Conservation (phyloP, 108 stramenopile species). For the Nitzschia inconspicua region DNA sequence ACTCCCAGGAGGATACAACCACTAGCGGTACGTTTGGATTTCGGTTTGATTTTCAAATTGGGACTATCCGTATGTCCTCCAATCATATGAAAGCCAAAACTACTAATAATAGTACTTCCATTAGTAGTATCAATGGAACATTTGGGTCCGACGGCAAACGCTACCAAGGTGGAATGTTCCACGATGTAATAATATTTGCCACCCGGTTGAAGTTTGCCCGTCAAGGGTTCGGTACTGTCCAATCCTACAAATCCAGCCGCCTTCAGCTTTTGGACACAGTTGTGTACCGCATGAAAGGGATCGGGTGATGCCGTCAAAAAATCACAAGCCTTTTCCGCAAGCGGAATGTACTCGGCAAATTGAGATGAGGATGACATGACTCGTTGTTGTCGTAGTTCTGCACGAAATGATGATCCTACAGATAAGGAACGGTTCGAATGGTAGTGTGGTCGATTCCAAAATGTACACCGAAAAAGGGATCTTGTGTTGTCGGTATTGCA, state of each 20-base stretch:
- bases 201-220: constrained; percentile 47
- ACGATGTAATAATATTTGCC: constrained; percentile 95
- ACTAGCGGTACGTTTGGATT: constrained; percentile 37
- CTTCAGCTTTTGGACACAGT: constrained; percentile 46
- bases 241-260: constrained; percentile 58
- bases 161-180: constrained; percentile 90
- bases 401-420: no score
- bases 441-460: no score
- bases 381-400: no score
- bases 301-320: constrained; percentile 69
- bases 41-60: constrained; percentile 87
- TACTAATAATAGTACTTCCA: no score
- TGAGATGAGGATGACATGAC: background rate
- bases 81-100: constrained; percentile 78
- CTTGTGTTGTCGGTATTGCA: no score
- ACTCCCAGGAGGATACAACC: constrained; percentile 72
- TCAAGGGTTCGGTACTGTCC: constrained; percentile 29
- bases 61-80: constrained; percentile 90
- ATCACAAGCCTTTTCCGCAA: constrained; percentile 66
- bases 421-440: no score
- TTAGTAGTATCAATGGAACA: constrained; percentile 47
- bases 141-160: constrained; percentile 86
- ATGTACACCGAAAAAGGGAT: no score
- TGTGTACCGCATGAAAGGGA: constrained; percentile 75
- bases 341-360: constrained; percentile 5